These are phyloP conservation scores for Melocanna baccifera DNA, from an alignment of 176 grass and related monocot species.

Conservation along the genomic window DNA sequence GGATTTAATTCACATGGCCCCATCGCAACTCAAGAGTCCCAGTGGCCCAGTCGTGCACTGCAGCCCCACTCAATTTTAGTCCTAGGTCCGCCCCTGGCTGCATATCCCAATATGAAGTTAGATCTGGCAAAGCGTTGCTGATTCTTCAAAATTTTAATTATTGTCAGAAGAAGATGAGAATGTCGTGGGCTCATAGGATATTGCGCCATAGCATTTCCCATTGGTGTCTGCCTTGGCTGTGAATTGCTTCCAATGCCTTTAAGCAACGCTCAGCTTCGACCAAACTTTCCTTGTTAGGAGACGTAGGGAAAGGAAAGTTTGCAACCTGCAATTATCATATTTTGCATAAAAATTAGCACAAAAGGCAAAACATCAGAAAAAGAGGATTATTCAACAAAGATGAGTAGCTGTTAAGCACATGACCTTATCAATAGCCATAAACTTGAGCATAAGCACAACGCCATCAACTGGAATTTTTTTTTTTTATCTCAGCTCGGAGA, in stretches of 20 bases:
- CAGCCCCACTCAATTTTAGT: no score
- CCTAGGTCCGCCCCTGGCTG: no score
- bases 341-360: conserved; percentile 11
- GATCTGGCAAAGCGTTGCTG: conserved; percentile 47
- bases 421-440: conserved; percentile 88
- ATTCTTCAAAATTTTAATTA: conserved; percentile 71
- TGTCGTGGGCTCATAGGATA: conserved; percentile 89
- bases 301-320: conserved; percentile 94
- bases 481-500: conserved; percentile 77
- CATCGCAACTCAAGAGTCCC: no score
- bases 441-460: conserved; percentile 90
- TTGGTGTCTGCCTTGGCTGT: conserved; percentile 52
- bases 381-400: conserved; percentile 12
- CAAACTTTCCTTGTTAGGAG: conserved; percentile 71
- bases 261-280: conserved; percentile 78
- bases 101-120: conserved; percentile 66
- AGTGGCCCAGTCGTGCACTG: no score
- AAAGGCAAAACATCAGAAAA: conserved; percentile 4
- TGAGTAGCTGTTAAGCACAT: not conserved
- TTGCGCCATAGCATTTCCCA: conserved; percentile 86
- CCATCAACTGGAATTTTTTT: conserved; percentile 91
- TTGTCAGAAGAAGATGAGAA: conserved; percentile 81
- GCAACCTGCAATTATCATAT: conserved; percentile 57
- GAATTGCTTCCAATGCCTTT: conserved; percentile 76
- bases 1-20: no score